These are phyloP conservation scores for Ziziphus jujuba DNA, from an alignment of 306 rosid species.

Conservation along the genomic window DNA sequence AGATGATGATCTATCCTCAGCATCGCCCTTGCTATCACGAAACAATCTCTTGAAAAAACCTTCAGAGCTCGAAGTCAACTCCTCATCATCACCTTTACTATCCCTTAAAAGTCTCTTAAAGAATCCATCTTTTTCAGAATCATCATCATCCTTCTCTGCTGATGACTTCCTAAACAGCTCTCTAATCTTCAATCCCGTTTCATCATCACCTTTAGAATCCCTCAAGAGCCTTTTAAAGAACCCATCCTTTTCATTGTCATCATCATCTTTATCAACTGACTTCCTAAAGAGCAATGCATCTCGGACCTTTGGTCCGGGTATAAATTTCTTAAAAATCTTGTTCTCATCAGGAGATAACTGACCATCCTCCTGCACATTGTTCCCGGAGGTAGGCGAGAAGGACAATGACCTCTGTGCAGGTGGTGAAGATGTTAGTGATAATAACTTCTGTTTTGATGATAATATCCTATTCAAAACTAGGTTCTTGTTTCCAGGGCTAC, in stretches of 20 bases:
- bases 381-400: conserved; percentile 61
- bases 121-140: conserved; percentile 83
- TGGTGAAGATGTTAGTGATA: conserved; percentile 73
- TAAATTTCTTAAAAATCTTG: conserved; percentile 75
- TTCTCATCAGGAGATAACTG: conserved; percentile 66
- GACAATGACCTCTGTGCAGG: conserved; percentile 58
- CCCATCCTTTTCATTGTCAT: conserved; percentile 78
- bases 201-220: conserved; percentile 85
- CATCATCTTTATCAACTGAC: conserved; percentile 76
- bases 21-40: conserved; percentile 81
- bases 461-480: conserved; percentile 69
- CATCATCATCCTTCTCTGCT: conserved; percentile 66
- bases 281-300: conserved; percentile 85
- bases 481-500: conserved; percentile 63
- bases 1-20: conserved; percentile 52
- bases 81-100: conserved; percentile 80
- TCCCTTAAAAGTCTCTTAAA: conserved; percentile 78
- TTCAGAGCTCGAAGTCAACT: conserved; percentile 68
- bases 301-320: conserved; percentile 77
- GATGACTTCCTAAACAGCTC: conserved; percentile 85
- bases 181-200: conserved; percentile 64
- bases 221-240: conserved; percentile 85
- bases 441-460: conserved; percentile 72
- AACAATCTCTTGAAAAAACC: conserved; percentile 85
- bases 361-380: conserved; percentile 59